A percentile compares a stretch with the other conserved stretches of the same genome.
Conservation (phyloP, 768 basidiomycete species). For the Termitomyces sp. region DNA sequence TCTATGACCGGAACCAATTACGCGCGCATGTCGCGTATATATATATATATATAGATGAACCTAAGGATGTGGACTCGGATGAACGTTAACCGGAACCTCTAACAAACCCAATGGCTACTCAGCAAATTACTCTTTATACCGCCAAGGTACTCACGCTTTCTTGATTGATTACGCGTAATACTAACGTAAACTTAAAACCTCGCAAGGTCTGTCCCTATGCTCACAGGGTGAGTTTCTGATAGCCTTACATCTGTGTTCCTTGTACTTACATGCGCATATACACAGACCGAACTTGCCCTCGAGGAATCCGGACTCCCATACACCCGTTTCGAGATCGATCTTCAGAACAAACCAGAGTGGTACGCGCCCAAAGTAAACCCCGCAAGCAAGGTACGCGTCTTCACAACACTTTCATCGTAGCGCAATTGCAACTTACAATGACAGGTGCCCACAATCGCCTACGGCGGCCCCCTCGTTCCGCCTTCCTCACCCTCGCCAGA, state of each 20-base stretch:
- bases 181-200: neutral
- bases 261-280: neutral
- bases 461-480: slow-evolving; percentile 55
- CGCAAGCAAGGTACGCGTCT: slow-evolving; percentile 52
- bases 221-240: slow-evolving; percentile 39
- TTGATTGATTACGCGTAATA: neutral
- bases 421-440: slow-evolving; percentile 1
- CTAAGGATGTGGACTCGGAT: no score
- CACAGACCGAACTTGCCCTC: slow-evolving; percentile 58
- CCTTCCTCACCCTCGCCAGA: slow-evolving; percentile 57
- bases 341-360: slow-evolving; percentile 67
- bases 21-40: no score
- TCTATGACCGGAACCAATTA: no score
- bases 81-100: no score
- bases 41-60: no score
- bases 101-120: neutral
- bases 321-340: slow-evolving; percentile 54
- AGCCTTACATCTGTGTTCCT: neutral
- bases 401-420: neutral
- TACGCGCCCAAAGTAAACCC: slow-evolving; percentile 64
- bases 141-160: neutral
- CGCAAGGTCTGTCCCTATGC: slow-evolving; percentile 55
- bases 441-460: slow-evolving; percentile 54
- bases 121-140: slow-evolving; percentile 11
- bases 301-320: slow-evolving; percentile 48